These are phyloP conservation scores for Phytopythium sindhum DNA, from an alignment of 352 stramenopile genomes.

Conservation along the genomic window DNA sequence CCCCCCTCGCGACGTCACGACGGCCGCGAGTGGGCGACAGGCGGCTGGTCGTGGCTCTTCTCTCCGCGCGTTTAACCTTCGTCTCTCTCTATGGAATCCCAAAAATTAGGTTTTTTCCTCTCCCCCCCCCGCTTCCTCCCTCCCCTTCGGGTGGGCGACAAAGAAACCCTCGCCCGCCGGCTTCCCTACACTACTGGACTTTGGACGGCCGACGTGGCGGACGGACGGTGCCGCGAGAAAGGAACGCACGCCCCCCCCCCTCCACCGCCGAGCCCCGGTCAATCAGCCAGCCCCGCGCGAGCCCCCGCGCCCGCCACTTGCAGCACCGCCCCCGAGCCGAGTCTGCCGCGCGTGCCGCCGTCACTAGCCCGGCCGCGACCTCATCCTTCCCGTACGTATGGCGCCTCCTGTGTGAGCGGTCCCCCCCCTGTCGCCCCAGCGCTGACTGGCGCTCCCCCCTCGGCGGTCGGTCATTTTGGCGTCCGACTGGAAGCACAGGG, in stretches of 20 bases:
- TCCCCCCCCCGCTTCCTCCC: background rate
- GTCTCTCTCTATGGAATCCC: background rate
- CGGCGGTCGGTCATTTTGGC: no score
- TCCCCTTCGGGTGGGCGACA: background rate
- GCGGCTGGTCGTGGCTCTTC: conserved; percentile 1
- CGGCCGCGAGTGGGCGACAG: conserved; percentile 3
- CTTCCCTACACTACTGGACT: conserved; percentile 4
- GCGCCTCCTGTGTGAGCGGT: background rate
- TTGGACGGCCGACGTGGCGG: conserved; percentile 11
- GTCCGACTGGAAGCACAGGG: no score
- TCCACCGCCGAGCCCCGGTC: background rate
- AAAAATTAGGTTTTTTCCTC: conserved; percentile 2
- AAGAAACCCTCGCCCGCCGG: conserved; percentile 4
- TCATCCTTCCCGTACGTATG: background rate
- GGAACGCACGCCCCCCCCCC: background rate
- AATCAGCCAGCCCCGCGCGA: background rate
- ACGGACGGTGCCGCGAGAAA: background rate
- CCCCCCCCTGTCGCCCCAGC: background rate
- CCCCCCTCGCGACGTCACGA: background rate
- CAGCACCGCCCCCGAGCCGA: background rate
- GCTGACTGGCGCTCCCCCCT: background rate
- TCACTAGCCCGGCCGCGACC: background rate
- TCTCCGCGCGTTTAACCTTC: conserved; percentile 4
- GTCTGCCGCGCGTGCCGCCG: background rate
- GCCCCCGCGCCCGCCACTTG: background rate